A percentile compares a stretch with the other conserved stretches of the same genome.
Conservation (phyloP, 2,329 filamentous ascomycete genomes). For the Cordyceps pruinosa region DNA sequence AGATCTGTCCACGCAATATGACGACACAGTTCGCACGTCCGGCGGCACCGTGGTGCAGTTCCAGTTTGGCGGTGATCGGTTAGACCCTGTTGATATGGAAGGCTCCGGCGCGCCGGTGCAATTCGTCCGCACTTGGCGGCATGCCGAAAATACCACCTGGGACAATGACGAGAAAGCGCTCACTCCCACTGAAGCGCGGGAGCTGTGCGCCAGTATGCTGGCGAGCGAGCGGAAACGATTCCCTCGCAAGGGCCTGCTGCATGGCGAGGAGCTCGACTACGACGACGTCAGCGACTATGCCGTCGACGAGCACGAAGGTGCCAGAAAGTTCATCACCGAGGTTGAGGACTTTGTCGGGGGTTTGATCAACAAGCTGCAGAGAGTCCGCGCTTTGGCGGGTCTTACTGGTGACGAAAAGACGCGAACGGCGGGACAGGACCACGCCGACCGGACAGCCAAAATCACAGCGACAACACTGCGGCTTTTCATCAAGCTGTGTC, state of each 20-base stretch:
- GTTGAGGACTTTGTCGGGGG: conserved; percentile 65
- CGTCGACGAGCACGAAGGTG: conserved; percentile 75
- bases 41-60: conserved; percentile 88
- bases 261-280: conserved; percentile 58
- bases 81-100: conserved; percentile 98
- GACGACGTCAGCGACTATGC: conserved; percentile 60
- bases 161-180: conserved; percentile 68
- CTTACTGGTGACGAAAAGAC: conserved; percentile 31
- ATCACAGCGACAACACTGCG: conserved; percentile 68
- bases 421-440: conserved; percentile 27
- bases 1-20: conserved; percentile 88
- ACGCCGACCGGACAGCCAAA: conserved; percentile 70
- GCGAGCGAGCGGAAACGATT: conserved; percentile 61
- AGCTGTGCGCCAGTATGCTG: conserved; percentile 61
- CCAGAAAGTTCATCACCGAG: conserved; percentile 71
- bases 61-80: conserved; percentile 90
- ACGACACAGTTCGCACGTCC: conserved; percentile 89
- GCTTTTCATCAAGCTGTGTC: conserved; percentile 72
- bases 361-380: conserved; percentile 55
- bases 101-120: conserved; percentile 86
- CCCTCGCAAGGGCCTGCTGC: conserved; percentile 52
- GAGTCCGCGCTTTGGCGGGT: conserved; percentile 44
- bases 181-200: conserved; percentile 64
- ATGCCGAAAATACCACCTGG: conserved; percentile 70
- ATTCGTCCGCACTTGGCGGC: conserved; percentile 84